Percentiles rank a stretch among this genome's conserved stretches.
Evolutionary conservation across 2,329 filamentous ascomycete species (phyloP).

Genomic region (Chaetomium sp.): DNA sequence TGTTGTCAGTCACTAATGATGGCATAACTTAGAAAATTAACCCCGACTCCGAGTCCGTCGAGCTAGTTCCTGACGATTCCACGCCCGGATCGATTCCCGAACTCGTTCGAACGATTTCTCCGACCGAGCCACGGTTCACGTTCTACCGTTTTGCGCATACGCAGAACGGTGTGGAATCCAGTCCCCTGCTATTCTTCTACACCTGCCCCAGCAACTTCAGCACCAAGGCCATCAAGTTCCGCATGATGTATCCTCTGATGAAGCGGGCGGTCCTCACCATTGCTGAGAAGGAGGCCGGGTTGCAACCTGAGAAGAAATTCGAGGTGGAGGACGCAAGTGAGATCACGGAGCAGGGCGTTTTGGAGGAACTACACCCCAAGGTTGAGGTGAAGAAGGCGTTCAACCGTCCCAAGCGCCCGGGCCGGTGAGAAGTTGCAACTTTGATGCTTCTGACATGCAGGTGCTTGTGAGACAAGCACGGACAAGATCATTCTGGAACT

Average conservation of each 20-base stretch:
- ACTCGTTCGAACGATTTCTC: conserved; percentile 55
- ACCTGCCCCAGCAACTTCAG: conserved; percentile 62
- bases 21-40: conserved; percentile 58
- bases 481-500: neutral
- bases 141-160: conserved; percentile 65
- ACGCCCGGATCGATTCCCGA: conserved; percentile 49
- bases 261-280: conserved; percentile 60
- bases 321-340: conserved; percentile 63
- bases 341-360: conserved; percentile 59
- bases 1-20: neutral
- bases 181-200: conserved; percentile 71
- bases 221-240: conserved; percentile 67
- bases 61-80: conserved; percentile 51
- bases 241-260: conserved; percentile 77
- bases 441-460: neutral
- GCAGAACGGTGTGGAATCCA: conserved; percentile 44
- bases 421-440: conserved; percentile 35
- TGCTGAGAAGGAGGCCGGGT: conserved; percentile 58
- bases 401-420: conserved; percentile 72
- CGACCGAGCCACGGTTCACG: conserved; percentile 66
- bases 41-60: conserved; percentile 59
- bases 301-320: conserved; percentile 64
- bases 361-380: conserved; percentile 62
- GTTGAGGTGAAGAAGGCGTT: conserved; percentile 62
- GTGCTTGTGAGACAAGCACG: too few relatives aligned